Conservation (phyloP, 75 land plant species). For the Picea sitchensis region DNA sequence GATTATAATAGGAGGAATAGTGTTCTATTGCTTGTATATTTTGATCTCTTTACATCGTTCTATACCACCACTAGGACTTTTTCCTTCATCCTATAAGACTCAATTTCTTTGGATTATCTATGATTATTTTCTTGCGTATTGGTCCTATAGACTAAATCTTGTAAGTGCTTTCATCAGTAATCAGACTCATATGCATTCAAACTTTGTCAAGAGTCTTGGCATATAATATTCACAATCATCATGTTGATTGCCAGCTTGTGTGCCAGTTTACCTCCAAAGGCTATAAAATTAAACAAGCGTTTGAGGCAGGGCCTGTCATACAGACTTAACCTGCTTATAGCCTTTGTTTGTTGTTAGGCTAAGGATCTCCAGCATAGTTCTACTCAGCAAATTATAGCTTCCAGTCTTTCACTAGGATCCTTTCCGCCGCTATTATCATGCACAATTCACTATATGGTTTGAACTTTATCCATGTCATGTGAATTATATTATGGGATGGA, state of each 20-base stretch:
- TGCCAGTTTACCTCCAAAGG: background rate
- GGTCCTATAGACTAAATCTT: background rate
- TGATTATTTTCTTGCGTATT: background rate
- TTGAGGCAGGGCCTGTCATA: background rate
- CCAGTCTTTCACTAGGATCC: background rate
- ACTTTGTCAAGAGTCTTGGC: background rate
- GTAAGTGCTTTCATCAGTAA: background rate
- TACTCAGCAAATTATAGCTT: background rate
- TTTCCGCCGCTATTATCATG: background rate
- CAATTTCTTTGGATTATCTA: background rate
- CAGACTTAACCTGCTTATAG: background rate
- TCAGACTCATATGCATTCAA: background rate
- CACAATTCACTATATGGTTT: too few species aligned
- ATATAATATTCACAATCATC: background rate
- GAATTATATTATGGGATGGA: too few species aligned
- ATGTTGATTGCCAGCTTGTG: background rate
- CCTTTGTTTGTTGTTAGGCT: background rate
- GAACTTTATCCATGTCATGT: too few species aligned
- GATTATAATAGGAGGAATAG: too few species aligned
- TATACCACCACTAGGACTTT: background rate
- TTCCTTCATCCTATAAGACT: background rate
- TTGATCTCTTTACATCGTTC: background rate
- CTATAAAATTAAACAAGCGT: background rate
- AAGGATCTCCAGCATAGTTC: background rate
- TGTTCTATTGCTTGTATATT: background rate